phyloP scores from a whole-genome alignment of 306 rosid genomes.

The Castanospermum australe region DNA sequence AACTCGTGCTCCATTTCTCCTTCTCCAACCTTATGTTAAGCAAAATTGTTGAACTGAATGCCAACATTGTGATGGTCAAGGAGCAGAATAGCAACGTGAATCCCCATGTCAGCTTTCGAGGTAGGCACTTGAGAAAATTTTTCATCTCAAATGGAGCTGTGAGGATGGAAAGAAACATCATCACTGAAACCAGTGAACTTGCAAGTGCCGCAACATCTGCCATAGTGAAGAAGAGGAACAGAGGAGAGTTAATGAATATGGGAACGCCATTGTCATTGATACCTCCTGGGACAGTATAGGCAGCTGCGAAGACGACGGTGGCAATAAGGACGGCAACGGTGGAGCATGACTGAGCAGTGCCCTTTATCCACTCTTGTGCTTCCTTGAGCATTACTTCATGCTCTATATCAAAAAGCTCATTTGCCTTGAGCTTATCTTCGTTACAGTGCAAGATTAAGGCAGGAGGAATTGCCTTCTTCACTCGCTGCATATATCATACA shows the following conservation, averaged over 20 bases:
- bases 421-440: not conserved
- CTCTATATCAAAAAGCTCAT: not conserved
- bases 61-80: conserved; percentile 19
- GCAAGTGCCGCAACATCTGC: conserved; percentile 27
- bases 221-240: conserved; percentile 32
- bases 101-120: conserved; percentile 25
- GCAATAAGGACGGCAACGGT: conserved; percentile 23
- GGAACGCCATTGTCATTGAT: not conserved
- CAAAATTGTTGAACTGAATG: conserved; percentile 27
- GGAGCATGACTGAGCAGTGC: too few relatives aligned
- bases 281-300: conserved; percentile 29
- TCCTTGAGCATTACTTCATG: not conserved
- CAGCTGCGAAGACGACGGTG: conserved; percentile 27
- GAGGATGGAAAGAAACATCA: conserved; percentile 38
- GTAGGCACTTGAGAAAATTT: conserved; percentile 7
- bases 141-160: conserved; percentile 25
- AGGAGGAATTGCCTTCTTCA: not conserved
- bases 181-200: conserved; percentile 32
- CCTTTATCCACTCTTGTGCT: conserved; percentile 16
- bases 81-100: conserved; percentile 36
- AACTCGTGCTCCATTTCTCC: not conserved
- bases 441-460: not conserved
- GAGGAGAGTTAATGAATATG: not conserved
- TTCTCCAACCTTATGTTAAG: not conserved
- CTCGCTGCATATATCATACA: not conserved